These are phyloP conservation scores for Leptoxyphium fumago DNA, from an alignment of 2,329 filamentous ascomycete genomes.

Conservation along the genomic window DNA sequence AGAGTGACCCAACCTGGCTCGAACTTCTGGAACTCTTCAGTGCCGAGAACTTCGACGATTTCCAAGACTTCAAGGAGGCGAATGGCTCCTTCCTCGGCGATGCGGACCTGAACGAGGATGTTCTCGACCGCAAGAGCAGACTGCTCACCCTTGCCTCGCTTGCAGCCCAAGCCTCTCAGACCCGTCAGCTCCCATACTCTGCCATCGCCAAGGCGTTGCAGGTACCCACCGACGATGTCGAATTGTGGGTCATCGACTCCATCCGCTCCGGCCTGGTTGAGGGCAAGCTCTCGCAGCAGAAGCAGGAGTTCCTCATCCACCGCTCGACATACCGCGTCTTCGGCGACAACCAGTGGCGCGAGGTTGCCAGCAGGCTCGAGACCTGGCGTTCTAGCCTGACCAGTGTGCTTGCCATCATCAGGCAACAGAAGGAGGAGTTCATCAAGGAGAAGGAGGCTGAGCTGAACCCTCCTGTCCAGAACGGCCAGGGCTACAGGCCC, in stretches of 20 bases:
- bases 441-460: slow-evolving; percentile 65
- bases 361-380: slow-evolving; percentile 79
- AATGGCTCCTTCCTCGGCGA: slow-evolving; percentile 74
- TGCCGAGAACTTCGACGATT: slow-evolving; percentile 86
- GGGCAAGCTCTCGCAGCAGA: slow-evolving; percentile 87
- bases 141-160: slow-evolving; percentile 84
- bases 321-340: slow-evolving; percentile 94
- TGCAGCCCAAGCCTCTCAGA: slow-evolving; percentile 60
- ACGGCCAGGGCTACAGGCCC: slow-evolving; percentile 12
- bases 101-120: slow-evolving; percentile 53
- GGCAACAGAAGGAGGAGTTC: slow-evolving; percentile 67
- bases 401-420: slow-evolving; percentile 63
- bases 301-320: slow-evolving; percentile 87
- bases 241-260: slow-evolving; percentile 98
- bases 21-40: slow-evolving; percentile 93
- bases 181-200: slow-evolving; percentile 76
- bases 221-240: slow-evolving; percentile 69
- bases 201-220: slow-evolving; percentile 74
- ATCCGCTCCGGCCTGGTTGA: slow-evolving; percentile 92
- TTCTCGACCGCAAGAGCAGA: slow-evolving; percentile 87
- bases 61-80: slow-evolving; percentile 87
- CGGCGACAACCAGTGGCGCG: slow-evolving; percentile 94
- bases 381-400: slow-evolving; percentile 76
- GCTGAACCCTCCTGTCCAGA: slow-evolving; percentile 18
- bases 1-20: slow-evolving; percentile 71